Evolutionary conservation across 768 basidiomycete species (phyloP).

Genomic region (Exsudoporus frostii): DNA sequence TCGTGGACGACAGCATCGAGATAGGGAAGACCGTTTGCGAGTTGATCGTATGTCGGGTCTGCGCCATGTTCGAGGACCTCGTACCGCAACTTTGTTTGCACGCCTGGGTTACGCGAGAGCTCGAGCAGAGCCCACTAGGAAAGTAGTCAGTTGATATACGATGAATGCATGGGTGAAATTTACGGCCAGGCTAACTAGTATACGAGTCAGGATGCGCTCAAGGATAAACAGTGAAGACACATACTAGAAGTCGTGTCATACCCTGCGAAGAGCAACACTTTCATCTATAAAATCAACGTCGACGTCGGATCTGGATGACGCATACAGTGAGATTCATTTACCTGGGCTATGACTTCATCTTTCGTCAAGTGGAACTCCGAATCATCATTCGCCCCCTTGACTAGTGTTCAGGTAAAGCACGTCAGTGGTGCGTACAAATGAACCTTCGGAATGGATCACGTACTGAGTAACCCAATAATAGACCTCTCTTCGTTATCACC

Average conservation of each 20-base stretch:
- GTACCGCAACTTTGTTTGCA: constrained; percentile 46
- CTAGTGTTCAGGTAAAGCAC: no score
- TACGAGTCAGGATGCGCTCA: not conserved
- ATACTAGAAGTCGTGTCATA: constrained; percentile 23
- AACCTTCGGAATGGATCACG: constrained; percentile 16
- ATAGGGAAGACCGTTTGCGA: constrained; percentile 48
- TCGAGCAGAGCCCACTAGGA: constrained; percentile 58
- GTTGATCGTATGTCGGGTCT: constrained; percentile 55
- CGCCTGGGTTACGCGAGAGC: constrained; percentile 41
- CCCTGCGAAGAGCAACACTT: constrained; percentile 13
- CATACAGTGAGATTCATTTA: not conserved
- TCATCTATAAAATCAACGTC: constrained; percentile 9
- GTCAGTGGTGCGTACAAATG: not conserved
- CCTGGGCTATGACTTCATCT: constrained; percentile 30
- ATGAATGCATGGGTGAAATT: not conserved
- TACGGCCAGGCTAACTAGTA: constrained; percentile 18
- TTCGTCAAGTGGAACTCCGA: constrained; percentile 24
- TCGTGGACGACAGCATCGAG: constrained; percentile 48
- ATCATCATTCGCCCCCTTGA: constrained; percentile 33
- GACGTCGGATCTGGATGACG: no score
- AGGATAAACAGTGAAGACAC: not conserved
- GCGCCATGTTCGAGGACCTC: constrained; percentile 43
- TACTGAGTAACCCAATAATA: constrained; percentile 26
- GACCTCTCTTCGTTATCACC: constrained; percentile 23
- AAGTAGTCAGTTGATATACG: not conserved